phyloP scores from a whole-genome alignment of 768 basidiomycete genomes.

The Leccinellum rugosiceps region DNA sequence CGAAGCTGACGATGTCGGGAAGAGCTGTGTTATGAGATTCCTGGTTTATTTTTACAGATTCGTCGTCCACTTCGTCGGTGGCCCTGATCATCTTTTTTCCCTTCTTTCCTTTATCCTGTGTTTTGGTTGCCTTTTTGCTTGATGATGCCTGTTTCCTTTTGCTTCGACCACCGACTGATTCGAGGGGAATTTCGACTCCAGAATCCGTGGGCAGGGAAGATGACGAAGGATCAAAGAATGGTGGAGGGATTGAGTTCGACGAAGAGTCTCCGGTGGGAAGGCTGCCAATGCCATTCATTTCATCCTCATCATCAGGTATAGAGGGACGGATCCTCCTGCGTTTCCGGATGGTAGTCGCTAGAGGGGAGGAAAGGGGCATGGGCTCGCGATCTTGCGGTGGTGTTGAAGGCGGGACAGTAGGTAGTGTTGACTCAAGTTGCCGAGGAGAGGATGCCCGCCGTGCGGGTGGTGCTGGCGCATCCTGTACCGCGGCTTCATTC shows the following conservation, averaged over 20 bases:
- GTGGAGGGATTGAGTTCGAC: conserved; percentile 33
- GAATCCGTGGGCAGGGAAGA: conserved; percentile 30
- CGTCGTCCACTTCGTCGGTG: conserved; percentile 11
- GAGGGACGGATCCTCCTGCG: conserved; percentile 22
- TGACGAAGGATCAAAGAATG: conserved; percentile 48
- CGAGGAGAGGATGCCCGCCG: conserved; percentile 26
- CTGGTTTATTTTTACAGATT: neutral
- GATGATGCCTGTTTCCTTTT: conserved; percentile 10
- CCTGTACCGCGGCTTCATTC: conserved; percentile 3
- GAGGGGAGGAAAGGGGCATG: conserved; percentile 27
- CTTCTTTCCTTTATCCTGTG: conserved; percentile 23
- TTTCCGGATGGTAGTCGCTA: conserved; percentile 15
- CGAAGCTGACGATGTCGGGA: neutral
- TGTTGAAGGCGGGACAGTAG: conserved; percentile 25
- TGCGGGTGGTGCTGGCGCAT: conserved; percentile 35
- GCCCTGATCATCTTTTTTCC: conserved; percentile 16
- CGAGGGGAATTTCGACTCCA: conserved; percentile 27
- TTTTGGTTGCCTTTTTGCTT: conserved; percentile 25
- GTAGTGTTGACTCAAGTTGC: conserved; percentile 32
- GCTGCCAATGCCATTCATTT: conserved; percentile 11
- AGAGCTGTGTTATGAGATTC: neutral
- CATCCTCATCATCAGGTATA: conserved; percentile 10
- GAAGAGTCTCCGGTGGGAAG: neutral
- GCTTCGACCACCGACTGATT: conserved; percentile 1
- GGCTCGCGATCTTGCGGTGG: conserved; percentile 21